phyloP scores from a whole-genome alignment of 805 yeast genomes.

The Candida arabinofermentans region DNA sequence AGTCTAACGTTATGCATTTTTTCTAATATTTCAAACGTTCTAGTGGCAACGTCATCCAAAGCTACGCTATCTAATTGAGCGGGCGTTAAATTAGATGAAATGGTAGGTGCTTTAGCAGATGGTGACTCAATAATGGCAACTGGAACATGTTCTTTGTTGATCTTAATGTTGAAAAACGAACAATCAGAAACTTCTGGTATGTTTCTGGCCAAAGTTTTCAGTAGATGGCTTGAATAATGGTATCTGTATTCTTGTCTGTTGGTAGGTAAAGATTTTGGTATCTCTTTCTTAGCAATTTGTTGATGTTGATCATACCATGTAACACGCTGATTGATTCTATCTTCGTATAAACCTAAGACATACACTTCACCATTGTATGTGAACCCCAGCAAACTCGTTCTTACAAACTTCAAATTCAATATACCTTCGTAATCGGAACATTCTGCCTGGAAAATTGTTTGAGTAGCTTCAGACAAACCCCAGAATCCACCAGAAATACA shows the following conservation, averaged over 20 bases:
- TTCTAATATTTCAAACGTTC: constrained; percentile 42
- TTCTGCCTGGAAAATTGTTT: constrained; percentile 74
- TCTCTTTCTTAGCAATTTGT: constrained; percentile 7
- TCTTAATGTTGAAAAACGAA: constrained; percentile 80
- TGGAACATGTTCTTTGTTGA: constrained; percentile 77
- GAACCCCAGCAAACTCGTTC: constrained; percentile 92
- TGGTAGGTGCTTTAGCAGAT: constrained; percentile 11
- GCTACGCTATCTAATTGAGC: constrained; percentile 31
- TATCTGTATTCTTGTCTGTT: constrained; percentile 41
- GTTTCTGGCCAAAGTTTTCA: constrained; percentile 76
- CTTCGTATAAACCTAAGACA: constrained; percentile 87
- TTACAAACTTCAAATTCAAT: constrained; percentile 70
- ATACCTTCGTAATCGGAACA: constrained; percentile 70
- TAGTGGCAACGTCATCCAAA: constrained; percentile 47
- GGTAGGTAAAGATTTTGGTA: background rate
- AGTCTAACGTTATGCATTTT: constrained; percentile 70
- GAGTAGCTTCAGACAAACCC: constrained; percentile 65
- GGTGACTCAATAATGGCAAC: constrained; percentile 73
- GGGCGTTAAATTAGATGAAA: constrained; percentile 3
- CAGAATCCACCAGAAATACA: constrained; percentile 88
- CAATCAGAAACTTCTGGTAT: constrained; percentile 84
- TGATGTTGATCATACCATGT: constrained; percentile 58
- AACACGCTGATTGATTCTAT: constrained; percentile 74
- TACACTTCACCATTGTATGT: constrained; percentile 82
- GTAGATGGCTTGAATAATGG: constrained; percentile 83